phyloP scores from a whole-genome alignment of 306 rosid genomes.

The Fagus sylvatica region DNA sequence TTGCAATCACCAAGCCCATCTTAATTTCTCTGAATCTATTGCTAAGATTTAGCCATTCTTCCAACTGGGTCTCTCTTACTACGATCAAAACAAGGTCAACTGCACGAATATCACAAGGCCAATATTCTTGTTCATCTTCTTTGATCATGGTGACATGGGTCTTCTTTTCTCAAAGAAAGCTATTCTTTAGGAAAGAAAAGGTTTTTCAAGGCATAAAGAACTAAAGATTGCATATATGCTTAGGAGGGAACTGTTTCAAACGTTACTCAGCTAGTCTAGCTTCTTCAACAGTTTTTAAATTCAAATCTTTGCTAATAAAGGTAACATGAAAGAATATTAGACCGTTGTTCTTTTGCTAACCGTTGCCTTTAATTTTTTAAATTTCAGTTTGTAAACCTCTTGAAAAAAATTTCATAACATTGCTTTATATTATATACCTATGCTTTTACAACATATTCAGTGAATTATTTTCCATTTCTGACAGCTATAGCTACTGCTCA shows the following conservation, averaged over 20 bases:
- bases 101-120: background rate
- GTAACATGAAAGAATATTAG: slow-evolving; percentile 38
- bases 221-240: slow-evolving; percentile 26
- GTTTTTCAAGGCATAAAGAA: slow-evolving; percentile 22
- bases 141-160: slow-evolving; percentile 9
- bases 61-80: slow-evolving; percentile 25
- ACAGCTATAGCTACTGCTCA: slow-evolving; percentile 45
- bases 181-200: slow-evolving; percentile 32
- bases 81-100: slow-evolving; percentile 8
- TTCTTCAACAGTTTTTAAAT: slow-evolving; percentile 39
- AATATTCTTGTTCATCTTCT: slow-evolving; percentile 15
- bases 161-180: slow-evolving; percentile 24
- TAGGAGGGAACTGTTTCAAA: slow-evolving; percentile 72
- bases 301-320: slow-evolving; percentile 52
- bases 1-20: slow-evolving; percentile 3
- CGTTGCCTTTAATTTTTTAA: slow-evolving; percentile 47
- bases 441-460: slow-evolving; percentile 38
- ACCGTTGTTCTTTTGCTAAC: slow-evolving; percentile 45
- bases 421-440: slow-evolving; percentile 30
- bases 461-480: slow-evolving; percentile 42
- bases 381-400: slow-evolving; percentile 24
- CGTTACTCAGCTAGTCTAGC: slow-evolving; percentile 26
- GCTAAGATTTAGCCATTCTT: slow-evolving; percentile 33
- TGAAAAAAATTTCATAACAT: slow-evolving; percentile 20
- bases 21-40: slow-evolving; percentile 15